Evolutionary conservation across 768 basidiomycete species (phyloP).

Genomic region (Trametopsis cervina): DNA sequence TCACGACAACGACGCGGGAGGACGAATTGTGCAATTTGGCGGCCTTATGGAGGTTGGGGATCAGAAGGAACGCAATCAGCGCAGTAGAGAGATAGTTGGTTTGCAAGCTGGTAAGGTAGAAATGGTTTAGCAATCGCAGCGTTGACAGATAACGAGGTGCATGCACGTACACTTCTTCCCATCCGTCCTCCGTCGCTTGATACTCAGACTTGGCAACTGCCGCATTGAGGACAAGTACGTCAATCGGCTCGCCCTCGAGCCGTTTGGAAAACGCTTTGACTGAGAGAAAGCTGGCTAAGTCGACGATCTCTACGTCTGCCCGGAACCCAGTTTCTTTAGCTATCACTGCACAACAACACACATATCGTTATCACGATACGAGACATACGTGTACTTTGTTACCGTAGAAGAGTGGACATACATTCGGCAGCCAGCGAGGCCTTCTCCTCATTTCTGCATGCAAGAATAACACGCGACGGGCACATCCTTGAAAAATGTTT

Average conservation of each 20-base stretch:
- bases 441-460: constrained; percentile 28
- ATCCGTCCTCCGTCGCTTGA: constrained; percentile 23
- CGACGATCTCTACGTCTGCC: constrained; percentile 18
- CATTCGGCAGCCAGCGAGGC: constrained; percentile 30
- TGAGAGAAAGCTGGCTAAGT: constrained; percentile 19
- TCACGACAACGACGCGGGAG: constrained; percentile 30
- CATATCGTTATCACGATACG: not conserved
- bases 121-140: no score
- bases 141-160: no score
- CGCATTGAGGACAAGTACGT: no score
- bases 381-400: no score
- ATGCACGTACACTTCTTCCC: no score
- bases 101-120: constrained; percentile 45
- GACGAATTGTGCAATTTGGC: constrained; percentile 18
- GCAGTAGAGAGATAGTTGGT: constrained; percentile 38
- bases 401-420: no score
- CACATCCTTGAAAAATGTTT: constrained; percentile 41
- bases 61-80: constrained; percentile 33
- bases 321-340: constrained; percentile 6
- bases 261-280: constrained; percentile 19
- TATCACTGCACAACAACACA: constrained; percentile 14
- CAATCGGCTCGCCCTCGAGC: constrained; percentile 17
- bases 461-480: constrained; percentile 31
- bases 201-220: constrained; percentile 16
- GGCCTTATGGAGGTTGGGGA: constrained; percentile 36